phyloP scores from a whole-genome alignment of 768 basidiomycete genomes.

The Exsudoporus frostii region DNA sequence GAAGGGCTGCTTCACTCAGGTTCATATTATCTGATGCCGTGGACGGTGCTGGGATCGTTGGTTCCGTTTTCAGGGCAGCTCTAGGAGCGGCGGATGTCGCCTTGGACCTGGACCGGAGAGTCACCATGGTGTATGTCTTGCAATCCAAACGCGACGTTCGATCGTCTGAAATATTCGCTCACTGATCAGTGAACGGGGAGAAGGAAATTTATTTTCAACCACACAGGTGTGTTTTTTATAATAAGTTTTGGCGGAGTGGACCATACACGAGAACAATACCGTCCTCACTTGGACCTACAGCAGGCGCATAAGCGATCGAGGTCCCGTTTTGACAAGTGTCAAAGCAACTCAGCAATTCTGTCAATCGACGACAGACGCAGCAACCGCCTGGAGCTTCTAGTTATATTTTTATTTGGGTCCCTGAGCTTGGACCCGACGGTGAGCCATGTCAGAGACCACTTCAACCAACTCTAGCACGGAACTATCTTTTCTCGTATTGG shows the following conservation, averaged over 20 bases:
- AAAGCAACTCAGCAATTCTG: slow-evolving; percentile 11
- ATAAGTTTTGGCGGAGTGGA: background rate
- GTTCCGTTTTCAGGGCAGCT: background rate
- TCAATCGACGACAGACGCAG: background rate
- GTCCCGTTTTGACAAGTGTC: slow-evolving; percentile 7
- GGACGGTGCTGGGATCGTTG: background rate
- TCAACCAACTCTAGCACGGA: too few species aligned
- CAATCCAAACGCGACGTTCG: background rate
- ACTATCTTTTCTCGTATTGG: background rate
- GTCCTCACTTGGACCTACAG: slow-evolving; percentile 15
- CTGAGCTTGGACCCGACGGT: background rate
- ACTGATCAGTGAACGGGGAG: background rate
- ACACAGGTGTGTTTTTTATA: slow-evolving; percentile 8
- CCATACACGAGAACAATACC: slow-evolving; percentile 11
- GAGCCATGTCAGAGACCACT: background rate
- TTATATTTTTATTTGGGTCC: background rate
- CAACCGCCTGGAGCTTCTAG: background rate
- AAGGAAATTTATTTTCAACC: background rate
- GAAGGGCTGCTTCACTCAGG: slow-evolving; percentile 18
- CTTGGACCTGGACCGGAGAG: slow-evolving; percentile 11
- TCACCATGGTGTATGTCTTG: slow-evolving; percentile 7
- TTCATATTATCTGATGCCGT: background rate
- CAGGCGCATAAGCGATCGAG: slow-evolving; percentile 5
- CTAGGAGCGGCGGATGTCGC: background rate
- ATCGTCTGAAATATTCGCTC: background rate